Conservation (phyloP, 148 eudicot species). For the Fagopyrum homotropicum region DNA sequence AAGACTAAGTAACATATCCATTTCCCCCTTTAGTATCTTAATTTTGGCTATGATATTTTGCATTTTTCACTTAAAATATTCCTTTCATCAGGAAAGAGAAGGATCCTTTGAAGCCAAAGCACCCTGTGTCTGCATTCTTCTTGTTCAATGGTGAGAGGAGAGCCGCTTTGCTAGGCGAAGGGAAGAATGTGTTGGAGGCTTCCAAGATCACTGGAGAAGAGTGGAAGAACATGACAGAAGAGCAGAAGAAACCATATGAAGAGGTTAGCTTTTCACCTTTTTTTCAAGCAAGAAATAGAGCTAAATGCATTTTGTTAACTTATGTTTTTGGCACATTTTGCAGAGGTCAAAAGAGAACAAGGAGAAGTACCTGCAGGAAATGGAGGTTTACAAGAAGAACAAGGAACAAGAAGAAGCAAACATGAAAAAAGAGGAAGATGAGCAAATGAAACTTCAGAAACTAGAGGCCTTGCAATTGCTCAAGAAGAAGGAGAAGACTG, state of each 20-base stretch:
- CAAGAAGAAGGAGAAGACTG: conserved; percentile 87
- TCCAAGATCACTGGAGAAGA: conserved; percentile 82
- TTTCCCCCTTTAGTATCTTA: neutral
- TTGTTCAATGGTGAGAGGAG: conserved; percentile 58
- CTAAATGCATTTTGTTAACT: neutral
- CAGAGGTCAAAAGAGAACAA: conserved; percentile 60
- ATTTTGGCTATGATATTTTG: neutral
- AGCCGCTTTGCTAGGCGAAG: conserved; percentile 48
- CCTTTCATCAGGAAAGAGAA: conserved; percentile 24
- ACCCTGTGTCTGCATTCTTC: conserved; percentile 80
- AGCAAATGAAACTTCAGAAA: conserved; percentile 69
- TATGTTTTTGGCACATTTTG: neutral
- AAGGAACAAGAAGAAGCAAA: conserved; percentile 75
- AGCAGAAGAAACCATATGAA: conserved; percentile 61
- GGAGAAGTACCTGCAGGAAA: conserved; percentile 59
- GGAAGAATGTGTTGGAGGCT: conserved; percentile 67
- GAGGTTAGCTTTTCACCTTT: conserved; percentile 31
- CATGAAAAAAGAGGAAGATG: conserved; percentile 65
- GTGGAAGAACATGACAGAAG: conserved; percentile 85
- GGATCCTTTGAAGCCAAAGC: conserved; percentile 87
- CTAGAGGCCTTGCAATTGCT: conserved; percentile 84
- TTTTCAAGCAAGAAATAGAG: neutral
- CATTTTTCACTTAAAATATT: neutral
- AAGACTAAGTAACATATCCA: conserved; percentile 47
- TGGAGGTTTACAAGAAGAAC: conserved; percentile 76